phyloP scores from a whole-genome alignment of 2,329 filamentous ascomycete genomes.

The Alternaria postmessia region DNA sequence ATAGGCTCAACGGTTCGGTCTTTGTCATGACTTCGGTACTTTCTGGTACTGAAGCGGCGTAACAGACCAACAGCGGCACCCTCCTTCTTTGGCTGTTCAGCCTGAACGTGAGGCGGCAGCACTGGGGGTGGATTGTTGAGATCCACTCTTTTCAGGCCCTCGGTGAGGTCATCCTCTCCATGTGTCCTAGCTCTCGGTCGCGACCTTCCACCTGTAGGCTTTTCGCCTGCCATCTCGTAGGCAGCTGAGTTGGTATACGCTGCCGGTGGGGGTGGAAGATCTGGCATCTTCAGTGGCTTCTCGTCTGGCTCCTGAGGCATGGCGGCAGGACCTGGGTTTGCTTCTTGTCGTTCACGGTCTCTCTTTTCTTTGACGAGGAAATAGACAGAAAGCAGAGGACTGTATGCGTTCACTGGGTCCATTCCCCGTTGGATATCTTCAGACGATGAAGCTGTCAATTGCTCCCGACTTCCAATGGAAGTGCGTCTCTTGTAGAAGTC shows the following conservation, averaged over 20 bases:
- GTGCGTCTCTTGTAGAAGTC: constrained; percentile 97
- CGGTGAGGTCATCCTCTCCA: constrained; percentile 87
- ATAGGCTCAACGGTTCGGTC: constrained; percentile 63
- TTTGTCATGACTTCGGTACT: constrained; percentile 66
- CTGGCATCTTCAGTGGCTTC: constrained; percentile 69
- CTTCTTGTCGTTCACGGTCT: constrained; percentile 73
- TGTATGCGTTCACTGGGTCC: constrained; percentile 93
- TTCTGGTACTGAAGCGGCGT: constrained; percentile 88
- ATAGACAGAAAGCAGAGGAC: constrained; percentile 91
- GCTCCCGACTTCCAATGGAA: constrained; percentile 88
- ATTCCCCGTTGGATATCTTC: constrained; percentile 83
- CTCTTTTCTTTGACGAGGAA: constrained; percentile 96
- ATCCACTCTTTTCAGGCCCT: constrained; percentile 73
- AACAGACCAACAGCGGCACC: constrained; percentile 85
- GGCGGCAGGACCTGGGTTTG: constrained; percentile 66
- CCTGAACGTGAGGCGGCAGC: constrained; percentile 60
- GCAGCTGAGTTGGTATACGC: constrained; percentile 86
- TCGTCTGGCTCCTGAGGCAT: constrained; percentile 66
- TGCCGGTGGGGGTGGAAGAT: constrained; percentile 81
- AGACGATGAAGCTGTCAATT: constrained; percentile 80
- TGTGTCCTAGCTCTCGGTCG: constrained; percentile 89
- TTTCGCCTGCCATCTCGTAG: constrained; percentile 91
- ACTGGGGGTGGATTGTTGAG: constrained; percentile 60
- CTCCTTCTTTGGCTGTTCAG: constrained; percentile 75
- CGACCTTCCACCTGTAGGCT: constrained; percentile 81